These are phyloP conservation scores for Ustilago shanxiensis DNA, from an alignment of 1,284 basidiomycete species.

Conservation along the genomic window DNA sequence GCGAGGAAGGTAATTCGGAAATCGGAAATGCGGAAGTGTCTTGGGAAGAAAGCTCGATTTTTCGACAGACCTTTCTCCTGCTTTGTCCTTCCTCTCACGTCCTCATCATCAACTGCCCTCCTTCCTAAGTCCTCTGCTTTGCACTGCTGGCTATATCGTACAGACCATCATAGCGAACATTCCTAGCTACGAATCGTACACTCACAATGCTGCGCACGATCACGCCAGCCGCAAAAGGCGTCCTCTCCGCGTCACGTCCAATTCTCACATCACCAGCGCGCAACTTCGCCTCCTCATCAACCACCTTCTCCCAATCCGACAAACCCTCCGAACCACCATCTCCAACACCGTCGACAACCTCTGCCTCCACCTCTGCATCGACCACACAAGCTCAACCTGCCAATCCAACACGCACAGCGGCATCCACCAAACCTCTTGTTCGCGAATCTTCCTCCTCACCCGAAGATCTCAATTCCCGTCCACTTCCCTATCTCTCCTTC, in stretches of 20 bases:
- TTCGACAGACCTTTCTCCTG: background rate
- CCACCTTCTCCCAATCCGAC: background rate
- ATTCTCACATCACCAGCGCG: background rate
- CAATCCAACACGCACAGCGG: no score
- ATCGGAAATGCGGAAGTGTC: slow-evolving; percentile 10
- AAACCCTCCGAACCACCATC: background rate
- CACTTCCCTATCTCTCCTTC: slow-evolving; percentile 76
- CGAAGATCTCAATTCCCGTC: slow-evolving; percentile 46
- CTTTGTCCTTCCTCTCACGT: background rate
- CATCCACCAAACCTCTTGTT: slow-evolving; percentile 26
- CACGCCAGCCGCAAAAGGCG: background rate
- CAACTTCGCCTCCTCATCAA: slow-evolving; percentile 5
- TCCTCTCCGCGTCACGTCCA: background rate
- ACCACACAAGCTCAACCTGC: background rate
- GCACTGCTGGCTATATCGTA: no score
- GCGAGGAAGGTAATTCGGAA: slow-evolving; percentile 7
- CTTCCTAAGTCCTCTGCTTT: no score
- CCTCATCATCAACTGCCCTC: background rate
- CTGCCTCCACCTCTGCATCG: background rate
- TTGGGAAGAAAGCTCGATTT: slow-evolving; percentile 23
- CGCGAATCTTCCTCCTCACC: slow-evolving; percentile 33
- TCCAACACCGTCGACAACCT: background rate
- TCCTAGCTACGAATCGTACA: no score
- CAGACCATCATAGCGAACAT: no score
- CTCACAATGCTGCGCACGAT: slow-evolving; percentile 17